Percentiles rank a stretch among this genome's conserved stretches.
These are phyloP conservation scores for Silybum marianum DNA, from an alignment of 129 eudicot genomes.

Conservation along the genomic window DNA sequence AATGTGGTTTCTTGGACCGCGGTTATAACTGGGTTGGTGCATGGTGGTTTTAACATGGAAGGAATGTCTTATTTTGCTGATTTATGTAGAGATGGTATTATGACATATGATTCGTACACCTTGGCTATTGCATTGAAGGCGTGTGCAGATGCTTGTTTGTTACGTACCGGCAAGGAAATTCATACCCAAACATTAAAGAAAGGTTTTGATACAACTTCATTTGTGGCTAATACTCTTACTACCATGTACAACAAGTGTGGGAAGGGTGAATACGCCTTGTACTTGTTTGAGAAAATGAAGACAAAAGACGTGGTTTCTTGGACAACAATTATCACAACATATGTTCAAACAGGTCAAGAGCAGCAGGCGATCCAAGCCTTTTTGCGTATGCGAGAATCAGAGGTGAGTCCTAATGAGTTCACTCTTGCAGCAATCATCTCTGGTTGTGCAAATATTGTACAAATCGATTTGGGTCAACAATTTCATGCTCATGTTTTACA, in stretches of 20 bases:
- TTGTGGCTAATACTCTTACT: slow-evolving; percentile 79
- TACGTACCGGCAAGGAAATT: slow-evolving; percentile 75
- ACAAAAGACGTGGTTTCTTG: slow-evolving; percentile 84
- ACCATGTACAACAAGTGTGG: slow-evolving; percentile 89
- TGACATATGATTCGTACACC: slow-evolving; percentile 65
- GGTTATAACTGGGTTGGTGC: slow-evolving; percentile 83
- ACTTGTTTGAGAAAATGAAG: slow-evolving; percentile 63
- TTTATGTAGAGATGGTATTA: slow-evolving; percentile 50
- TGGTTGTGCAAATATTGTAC: slow-evolving; percentile 57
- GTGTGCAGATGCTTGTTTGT: slow-evolving; percentile 62
- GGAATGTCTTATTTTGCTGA: slow-evolving; percentile 60
- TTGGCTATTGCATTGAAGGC: slow-evolving; percentile 88
- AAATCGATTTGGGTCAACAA: slow-evolving; percentile 58
- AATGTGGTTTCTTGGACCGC: slow-evolving; percentile 97
- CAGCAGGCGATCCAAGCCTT: slow-evolving; percentile 48
- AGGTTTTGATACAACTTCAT: slow-evolving; percentile 61
- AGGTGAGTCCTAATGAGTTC: slow-evolving; percentile 67
- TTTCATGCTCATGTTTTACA: slow-evolving; percentile 62
- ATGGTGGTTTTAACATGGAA: slow-evolving; percentile 57
- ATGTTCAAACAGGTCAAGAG: slow-evolving; percentile 63
- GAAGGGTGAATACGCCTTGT: slow-evolving; percentile 61
- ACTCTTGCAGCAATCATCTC: slow-evolving; percentile 82
- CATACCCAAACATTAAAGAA: slow-evolving; percentile 66
- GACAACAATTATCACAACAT: slow-evolving; percentile 73
- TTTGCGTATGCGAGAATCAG: slow-evolving; percentile 58